Conservation (phyloP, 768 basidiomycete species). For the Tephrocybe rancida region DNA sequence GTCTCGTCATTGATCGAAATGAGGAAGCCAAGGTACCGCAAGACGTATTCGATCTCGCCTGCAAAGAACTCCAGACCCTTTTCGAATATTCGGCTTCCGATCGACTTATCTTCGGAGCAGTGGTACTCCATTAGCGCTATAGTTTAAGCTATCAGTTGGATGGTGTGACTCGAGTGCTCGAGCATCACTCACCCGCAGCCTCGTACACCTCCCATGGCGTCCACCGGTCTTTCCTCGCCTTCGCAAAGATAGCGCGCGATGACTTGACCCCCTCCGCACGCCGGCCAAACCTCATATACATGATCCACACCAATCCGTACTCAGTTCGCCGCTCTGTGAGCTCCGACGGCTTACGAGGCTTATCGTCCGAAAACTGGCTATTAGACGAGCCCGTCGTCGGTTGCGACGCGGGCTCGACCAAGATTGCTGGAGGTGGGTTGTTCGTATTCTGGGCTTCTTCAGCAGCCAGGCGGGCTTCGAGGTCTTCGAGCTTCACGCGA, state of each 20-base stretch:
- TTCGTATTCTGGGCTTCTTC: slow-evolving; percentile 30
- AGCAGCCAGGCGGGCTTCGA: slow-evolving; percentile 48
- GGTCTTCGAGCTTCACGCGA: slow-evolving; percentile 59
- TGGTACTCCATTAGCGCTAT: slow-evolving; percentile 95
- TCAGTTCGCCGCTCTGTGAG: slow-evolving; percentile 61
- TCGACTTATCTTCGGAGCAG: slow-evolving; percentile 71
- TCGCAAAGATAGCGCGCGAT: slow-evolving; percentile 75
- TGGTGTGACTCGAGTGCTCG: slow-evolving; percentile 1
- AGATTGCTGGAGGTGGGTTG: slow-evolving; percentile 8
- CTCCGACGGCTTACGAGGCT: slow-evolving; percentile 56
- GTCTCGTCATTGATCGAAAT: slow-evolving; percentile 94
- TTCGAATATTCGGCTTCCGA: slow-evolving; percentile 92
- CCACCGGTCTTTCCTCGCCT: slow-evolving; percentile 76
- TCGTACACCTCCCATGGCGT: slow-evolving; percentile 93
- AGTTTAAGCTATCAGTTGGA: slow-evolving; percentile 1
- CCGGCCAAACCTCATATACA: slow-evolving; percentile 92
- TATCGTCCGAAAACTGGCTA: slow-evolving; percentile 55
- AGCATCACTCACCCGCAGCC: slow-evolving; percentile 68
- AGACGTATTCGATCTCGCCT: slow-evolving; percentile 82
- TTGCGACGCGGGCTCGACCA: slow-evolving; percentile 2
- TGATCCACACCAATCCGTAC: slow-evolving; percentile 79
- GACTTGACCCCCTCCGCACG: slow-evolving; percentile 87
- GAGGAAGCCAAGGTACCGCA: slow-evolving; percentile 90
- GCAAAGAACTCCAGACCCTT: slow-evolving; percentile 85
- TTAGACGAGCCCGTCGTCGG: slow-evolving; percentile 23